These are phyloP conservation scores for Kluyveromyces siamensis DNA, from an alignment of 805 yeast genomes.

Conservation along the genomic window DNA sequence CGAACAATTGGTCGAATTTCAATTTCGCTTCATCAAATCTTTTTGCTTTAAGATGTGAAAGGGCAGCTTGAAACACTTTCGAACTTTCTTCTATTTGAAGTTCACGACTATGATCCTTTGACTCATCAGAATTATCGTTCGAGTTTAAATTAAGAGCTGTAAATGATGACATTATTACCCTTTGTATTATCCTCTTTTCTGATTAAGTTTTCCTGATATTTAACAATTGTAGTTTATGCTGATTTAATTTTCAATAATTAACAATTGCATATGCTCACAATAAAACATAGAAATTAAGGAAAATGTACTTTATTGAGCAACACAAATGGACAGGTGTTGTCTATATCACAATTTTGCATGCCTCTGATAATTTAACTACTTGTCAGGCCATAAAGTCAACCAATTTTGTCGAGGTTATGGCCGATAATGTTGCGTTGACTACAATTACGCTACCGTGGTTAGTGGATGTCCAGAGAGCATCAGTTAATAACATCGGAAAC, in stretches of 20 bases:
- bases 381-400: neutral
- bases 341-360: neutral
- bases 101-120: slow-evolving; percentile 87
- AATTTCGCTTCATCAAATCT: slow-evolving; percentile 41
- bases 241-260: neutral
- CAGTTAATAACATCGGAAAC: neutral
- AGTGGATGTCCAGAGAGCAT: neutral
- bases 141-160: slow-evolving; percentile 72
- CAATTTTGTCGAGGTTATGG: neutral
- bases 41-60: slow-evolving; percentile 46
- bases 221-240: neutral
- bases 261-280: neutral
- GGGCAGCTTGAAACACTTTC: slow-evolving; percentile 62
- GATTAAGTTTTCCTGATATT: neutral
- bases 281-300: neutral
- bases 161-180: slow-evolving; percentile 45
- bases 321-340: slow-evolving; percentile 1
- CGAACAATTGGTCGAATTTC: slow-evolving; percentile 54
- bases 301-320: neutral
- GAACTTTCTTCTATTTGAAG: slow-evolving; percentile 83
- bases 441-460: neutral
- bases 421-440: neutral
- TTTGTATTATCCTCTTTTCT: too few species aligned
- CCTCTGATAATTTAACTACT: neutral
- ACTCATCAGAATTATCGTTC: slow-evolving; percentile 58